These are phyloP conservation scores for Clarireedia paspali DNA, from an alignment of 2,329 filamentous ascomycete genomes.

Conservation along the genomic window DNA sequence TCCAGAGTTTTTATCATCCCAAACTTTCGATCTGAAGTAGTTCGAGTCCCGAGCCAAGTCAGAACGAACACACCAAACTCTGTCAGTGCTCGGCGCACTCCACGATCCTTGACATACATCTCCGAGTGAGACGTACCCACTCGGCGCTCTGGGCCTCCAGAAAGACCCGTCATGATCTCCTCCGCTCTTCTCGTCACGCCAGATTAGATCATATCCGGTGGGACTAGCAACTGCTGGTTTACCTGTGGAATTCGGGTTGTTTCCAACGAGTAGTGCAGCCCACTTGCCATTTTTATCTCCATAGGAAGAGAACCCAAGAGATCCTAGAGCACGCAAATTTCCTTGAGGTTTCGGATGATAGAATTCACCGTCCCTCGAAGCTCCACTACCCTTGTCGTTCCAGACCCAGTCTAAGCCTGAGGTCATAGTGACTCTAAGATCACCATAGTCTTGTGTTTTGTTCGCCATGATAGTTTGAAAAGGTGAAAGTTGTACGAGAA, in stretches of 20 bases:
- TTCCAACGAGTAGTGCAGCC: background rate
- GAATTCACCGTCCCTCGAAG: background rate
- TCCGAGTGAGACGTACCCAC: background rate
- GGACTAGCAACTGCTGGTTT: background rate
- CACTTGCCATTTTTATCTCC: background rate
- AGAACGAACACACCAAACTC: background rate
- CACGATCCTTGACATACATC: background rate
- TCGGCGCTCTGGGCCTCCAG: background rate
- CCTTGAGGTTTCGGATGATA: background rate
- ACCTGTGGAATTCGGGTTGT: background rate
- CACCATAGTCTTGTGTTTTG: background rate
- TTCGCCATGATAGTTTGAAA: background rate
- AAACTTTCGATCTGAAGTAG: background rate
- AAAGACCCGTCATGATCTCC: background rate
- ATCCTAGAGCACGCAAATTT: background rate
- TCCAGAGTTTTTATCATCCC: background rate
- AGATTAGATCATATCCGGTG: background rate
- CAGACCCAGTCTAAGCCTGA: background rate
- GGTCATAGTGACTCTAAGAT: background rate
- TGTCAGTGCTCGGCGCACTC: background rate
- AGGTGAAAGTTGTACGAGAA: background rate
- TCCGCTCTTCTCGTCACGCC: background rate
- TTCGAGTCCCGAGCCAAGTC: background rate
- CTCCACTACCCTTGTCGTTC: background rate
- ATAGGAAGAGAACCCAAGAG: background rate